Evolutionary conservation across 2,329 filamentous ascomycete species (phyloP), one percentile per base, ranked within the genome.

Genomic region (Calonectria hongkongensis): DNA sequence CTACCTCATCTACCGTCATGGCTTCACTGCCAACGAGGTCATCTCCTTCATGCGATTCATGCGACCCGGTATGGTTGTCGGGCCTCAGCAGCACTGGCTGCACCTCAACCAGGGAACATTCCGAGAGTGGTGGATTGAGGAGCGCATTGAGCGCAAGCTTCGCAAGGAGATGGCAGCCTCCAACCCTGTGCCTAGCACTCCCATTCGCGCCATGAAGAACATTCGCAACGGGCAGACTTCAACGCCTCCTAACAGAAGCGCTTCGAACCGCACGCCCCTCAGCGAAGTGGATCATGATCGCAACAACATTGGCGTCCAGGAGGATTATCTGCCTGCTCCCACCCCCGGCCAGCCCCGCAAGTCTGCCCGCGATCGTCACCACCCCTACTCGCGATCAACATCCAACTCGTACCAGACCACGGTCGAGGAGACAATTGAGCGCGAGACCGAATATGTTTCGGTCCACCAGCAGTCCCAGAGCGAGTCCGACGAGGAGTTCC

Each of bases 41-140:
- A 98, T 98, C 83, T 94, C 96, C 3, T 99, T 96, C 85, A 98
- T 99, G 96, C 93, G 96, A 73, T 99, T 99, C 86, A 98, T 98
- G 96, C 91, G 96, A 71, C 97, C 97, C 0, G 97, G 97, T 66
- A 99, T 99, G 97, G 97, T 99, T 8, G 97, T 99, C 66, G 97
- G 97, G 0, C 97, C 97, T 47, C 97, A 99, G 83, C 97, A 99
- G 86, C 97, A 99, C 86, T 99, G 97, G 97, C 90, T 99, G 68
- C 97, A 99, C 83, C 90, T 99, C 74, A 98, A 99, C 87, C 97
- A 99, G 85, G 94, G 94, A 43, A 93, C 94, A 43, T 99, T 99
- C 92, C 92, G 97, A n/a, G 95, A 98, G 85, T 99, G 97, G 97
- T 98, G 96, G 95, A 90, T 97, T 80, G 95, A 95, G 86, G 94